Percentiles rank a stretch among this genome's conserved stretches.
These are phyloP conservation scores for Rubus idaeus DNA, from an alignment of 306 rosid species.

Conservation along the genomic window DNA sequence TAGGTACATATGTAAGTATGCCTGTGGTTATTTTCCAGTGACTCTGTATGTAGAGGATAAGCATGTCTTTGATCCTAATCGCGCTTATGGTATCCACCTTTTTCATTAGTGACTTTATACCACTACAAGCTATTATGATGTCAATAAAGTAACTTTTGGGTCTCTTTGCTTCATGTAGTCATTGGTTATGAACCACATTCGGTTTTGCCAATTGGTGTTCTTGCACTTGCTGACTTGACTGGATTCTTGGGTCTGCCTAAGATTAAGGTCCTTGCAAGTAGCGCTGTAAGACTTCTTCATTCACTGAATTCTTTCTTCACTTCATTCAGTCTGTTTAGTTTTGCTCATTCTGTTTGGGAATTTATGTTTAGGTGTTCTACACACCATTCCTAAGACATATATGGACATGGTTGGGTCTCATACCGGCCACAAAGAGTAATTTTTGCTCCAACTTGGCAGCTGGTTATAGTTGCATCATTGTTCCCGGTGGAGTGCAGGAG, in stretches of 20 bases:
- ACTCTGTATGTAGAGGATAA: slow-evolving; percentile 78
- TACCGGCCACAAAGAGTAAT: slow-evolving; percentile 66
- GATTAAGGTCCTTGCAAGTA: slow-evolving; percentile 92
- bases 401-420: slow-evolving; percentile 97
- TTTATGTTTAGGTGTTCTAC: slow-evolving; percentile 60
- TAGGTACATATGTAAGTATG: slow-evolving; percentile 76
- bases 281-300: slow-evolving; percentile 64
- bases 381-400: slow-evolving; percentile 92
- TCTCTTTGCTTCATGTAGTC: slow-evolving; percentile 45
- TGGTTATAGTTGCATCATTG: slow-evolving; percentile 82
- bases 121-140: not conserved
- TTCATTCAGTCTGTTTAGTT: not conserved
- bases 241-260: slow-evolving; percentile 93
- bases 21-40: slow-evolving; percentile 71
- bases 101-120: not conserved
- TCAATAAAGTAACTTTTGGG: not conserved
- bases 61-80: slow-evolving; percentile 65
- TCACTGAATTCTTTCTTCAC: not conserved
- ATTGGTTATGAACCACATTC: slow-evolving; percentile 96
- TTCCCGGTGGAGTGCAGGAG: slow-evolving; percentile 99
- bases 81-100: slow-evolving; percentile 54
- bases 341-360: slow-evolving; percentile 20
- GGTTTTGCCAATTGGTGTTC: slow-evolving; percentile 85
- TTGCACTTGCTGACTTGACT: slow-evolving; percentile 72
- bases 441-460: slow-evolving; percentile 56